Conservation (phyloP, 495 filamentous ascomycete genomes). For the Cercophora newfieldiana region DNA sequence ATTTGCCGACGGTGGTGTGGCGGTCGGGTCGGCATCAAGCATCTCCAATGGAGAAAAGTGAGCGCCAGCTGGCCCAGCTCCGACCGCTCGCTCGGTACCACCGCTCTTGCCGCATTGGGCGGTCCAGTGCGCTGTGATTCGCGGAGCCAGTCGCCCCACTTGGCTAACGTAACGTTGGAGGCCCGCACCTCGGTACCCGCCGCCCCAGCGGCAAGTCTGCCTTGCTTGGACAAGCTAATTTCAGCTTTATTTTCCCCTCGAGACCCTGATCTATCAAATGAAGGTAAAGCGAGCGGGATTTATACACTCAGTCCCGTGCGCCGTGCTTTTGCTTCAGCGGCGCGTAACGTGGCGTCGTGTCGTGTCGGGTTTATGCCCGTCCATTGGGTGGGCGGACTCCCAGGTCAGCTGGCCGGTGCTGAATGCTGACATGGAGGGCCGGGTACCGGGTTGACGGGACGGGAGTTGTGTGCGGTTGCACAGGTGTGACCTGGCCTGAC, state of each 20-base stretch:
- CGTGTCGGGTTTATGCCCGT: no score
- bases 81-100: not conserved
- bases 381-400: no score
- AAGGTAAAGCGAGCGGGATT: not conserved
- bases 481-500: not conserved
- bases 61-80: no score
- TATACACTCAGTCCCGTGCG: not conserved
- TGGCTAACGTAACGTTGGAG: not conserved
- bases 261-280: not conserved
- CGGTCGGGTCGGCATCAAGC: not conserved
- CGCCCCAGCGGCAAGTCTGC: not conserved
- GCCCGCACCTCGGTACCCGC: not conserved
- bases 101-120: constrained; percentile 3
- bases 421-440: no score
- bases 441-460: no score
- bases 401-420: no score
- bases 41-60: not conserved
- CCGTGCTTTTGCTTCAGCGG: no score
- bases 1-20: not conserved
- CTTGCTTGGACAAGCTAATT: not conserved
- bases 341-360: no score
- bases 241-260: not conserved
- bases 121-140: not conserved
- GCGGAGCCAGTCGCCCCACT: not conserved
- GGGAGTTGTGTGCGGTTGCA: not conserved